phyloP scores from a whole-genome alignment of 768 basidiomycete genomes.

The Tephrocybe sp. region DNA sequence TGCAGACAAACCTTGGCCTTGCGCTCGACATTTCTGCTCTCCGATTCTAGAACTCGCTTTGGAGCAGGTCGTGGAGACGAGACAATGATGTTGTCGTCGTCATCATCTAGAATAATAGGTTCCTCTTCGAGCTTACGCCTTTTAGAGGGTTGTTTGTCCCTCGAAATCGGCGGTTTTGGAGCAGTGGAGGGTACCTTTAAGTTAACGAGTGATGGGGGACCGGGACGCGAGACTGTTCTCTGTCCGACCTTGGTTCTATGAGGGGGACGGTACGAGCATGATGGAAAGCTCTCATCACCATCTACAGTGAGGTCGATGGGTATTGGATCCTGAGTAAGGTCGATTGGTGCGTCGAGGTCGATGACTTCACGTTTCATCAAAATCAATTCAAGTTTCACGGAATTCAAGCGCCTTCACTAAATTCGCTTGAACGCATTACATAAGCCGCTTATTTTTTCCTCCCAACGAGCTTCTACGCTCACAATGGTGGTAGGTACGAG shows the following conservation, averaged over 20 bases:
- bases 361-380: no score
- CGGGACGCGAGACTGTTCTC: not conserved
- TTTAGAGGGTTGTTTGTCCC: not conserved
- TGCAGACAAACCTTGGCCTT: constrained; percentile 12
- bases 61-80: not conserved
- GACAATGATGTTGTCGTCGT: not conserved
- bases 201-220: not conserved
- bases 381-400: no score
- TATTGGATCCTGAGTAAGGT: not conserved
- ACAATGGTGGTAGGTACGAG: constrained; percentile 15
- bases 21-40: constrained; percentile 13
- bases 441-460: constrained; percentile 9
- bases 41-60: constrained; percentile 9
- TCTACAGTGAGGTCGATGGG: constrained; percentile 8
- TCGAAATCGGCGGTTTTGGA: not conserved
- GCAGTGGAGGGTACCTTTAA: not conserved
- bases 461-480: not conserved
- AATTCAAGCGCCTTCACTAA: not conserved
- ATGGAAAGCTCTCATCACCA: not conserved
- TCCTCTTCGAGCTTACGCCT: not conserved
- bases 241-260: not conserved
- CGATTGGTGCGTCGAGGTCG: not conserved
- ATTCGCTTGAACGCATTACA: no score
- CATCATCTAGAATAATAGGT: not conserved
- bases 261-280: not conserved